These are phyloP conservation scores for Lasiodiplodia sp. DNA, from an alignment of 2,329 filamentous ascomycete genomes.

Conservation along the genomic window DNA sequence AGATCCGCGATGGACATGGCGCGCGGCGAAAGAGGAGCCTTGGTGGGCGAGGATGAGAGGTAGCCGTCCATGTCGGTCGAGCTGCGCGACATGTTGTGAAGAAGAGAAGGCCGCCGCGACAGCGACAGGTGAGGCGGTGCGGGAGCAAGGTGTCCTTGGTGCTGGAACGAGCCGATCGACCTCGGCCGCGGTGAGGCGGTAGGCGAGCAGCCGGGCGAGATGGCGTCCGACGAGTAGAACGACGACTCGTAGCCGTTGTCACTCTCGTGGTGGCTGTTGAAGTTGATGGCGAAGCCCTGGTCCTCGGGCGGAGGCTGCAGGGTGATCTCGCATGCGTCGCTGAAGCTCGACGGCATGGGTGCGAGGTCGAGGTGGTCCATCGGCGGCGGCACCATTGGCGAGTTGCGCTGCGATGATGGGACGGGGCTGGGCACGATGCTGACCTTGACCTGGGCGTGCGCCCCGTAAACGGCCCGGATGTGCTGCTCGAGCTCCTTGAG, in stretches of 20 bases:
- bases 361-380: conserved; percentile 60
- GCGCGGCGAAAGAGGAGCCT: conserved; percentile 46
- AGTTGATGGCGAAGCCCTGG: conserved; percentile 42
- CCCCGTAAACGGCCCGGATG: conserved; percentile 53
- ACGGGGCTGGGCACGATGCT: conserved; percentile 63
- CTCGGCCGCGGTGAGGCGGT: conserved; percentile 46
- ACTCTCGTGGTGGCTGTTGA: conserved; percentile 49
- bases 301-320: conserved; percentile 48
- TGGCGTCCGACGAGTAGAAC: conserved; percentile 59
- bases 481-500: conserved; percentile 53
- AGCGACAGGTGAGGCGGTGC: conserved; percentile 40
- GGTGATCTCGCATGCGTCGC: conserved; percentile 59
- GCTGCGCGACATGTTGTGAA: conserved; percentile 35
- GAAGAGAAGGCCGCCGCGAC: conserved; percentile 40
- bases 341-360: conserved; percentile 66
- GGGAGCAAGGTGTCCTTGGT: conserved; percentile 32
- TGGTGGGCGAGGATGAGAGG: conserved; percentile 32
- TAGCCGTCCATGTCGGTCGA: conserved; percentile 36
- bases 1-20: conserved; percentile 57
- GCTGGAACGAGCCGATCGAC: conserved; percentile 44
- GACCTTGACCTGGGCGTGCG: conserved; percentile 51
- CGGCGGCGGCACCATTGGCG: conserved; percentile 42
- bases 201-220: conserved; percentile 52
- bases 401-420: conserved; percentile 52
- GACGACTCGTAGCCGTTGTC: conserved; percentile 58